Conservation (phyloP, 2,329 filamentous ascomycete species). For the Pseudogymnoascus sp. region DNA sequence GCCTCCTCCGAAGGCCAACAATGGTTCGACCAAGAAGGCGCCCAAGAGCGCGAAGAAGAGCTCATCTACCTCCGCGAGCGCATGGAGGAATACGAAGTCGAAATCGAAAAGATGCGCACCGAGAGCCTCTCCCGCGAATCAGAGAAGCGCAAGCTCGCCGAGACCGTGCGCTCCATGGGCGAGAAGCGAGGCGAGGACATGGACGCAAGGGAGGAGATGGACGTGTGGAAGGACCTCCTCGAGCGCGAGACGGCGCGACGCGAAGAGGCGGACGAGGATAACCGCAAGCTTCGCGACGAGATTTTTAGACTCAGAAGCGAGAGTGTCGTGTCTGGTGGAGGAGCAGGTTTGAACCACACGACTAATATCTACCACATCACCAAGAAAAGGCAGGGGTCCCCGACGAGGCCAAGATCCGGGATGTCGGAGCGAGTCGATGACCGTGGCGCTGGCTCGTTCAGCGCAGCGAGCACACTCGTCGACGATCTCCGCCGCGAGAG, state of each 20-base stretch:
- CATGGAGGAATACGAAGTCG: conserved; percentile 73
- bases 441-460: conserved; percentile 39
- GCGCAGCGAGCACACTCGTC: conserved; percentile 58
- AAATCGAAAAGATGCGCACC: conserved; percentile 73
- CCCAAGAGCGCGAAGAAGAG: conserved; percentile 73
- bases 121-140: conserved; percentile 73
- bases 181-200: conserved; percentile 42
- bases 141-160: conserved; percentile 79
- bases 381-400: conserved; percentile 43
- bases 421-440: conserved; percentile 40
- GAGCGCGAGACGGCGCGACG: conserved; percentile 84
- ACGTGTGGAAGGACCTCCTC: conserved; percentile 91
- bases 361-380: conserved; percentile 62
- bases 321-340: conserved; percentile 30
- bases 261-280: conserved; percentile 87
- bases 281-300: conserved; percentile 75
- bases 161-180: conserved; percentile 63
- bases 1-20: conserved; percentile 51
- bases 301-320: conserved; percentile 65
- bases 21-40: conserved; percentile 50
- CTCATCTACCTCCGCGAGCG: conserved; percentile 76
- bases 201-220: conserved; percentile 55
- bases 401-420: conserved; percentile 43
- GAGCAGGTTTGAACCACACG: conserved; percentile 44
- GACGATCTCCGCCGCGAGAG: conserved; percentile 66